Percentiles rank a stretch among this genome's conserved stretches.
Conservation (phyloP, 352 stramenopile species). For the Globisporangium viniferum region DNA sequence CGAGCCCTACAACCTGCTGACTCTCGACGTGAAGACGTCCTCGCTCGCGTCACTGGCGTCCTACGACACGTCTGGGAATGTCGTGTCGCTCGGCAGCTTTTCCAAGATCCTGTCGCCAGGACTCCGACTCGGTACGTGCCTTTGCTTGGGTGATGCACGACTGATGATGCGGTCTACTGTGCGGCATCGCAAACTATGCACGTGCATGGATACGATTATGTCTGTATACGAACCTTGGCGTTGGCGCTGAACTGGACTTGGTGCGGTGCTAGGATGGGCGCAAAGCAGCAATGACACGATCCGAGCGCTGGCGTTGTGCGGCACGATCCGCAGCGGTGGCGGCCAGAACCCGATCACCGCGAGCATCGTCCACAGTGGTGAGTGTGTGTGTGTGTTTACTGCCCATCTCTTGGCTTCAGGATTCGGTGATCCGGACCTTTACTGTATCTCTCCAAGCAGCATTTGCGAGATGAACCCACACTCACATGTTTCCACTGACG, state of each 20-base stretch:
- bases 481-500: constrained; percentile 26
- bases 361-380: constrained; percentile 74
- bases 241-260: neutral
- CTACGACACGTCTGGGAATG: constrained; percentile 54
- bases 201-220: neutral
- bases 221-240: neutral
- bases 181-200: neutral
- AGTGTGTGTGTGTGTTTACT: constrained; percentile 16
- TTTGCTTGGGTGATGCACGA: neutral
- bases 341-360: constrained; percentile 90
- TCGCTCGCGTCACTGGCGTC: constrained; percentile 57
- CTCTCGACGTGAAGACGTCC: constrained; percentile 40
- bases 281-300: constrained; percentile 60
- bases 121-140: constrained; percentile 81
- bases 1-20: constrained; percentile 94
- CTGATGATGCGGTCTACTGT: neutral
- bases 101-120: constrained; percentile 94
- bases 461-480: neutral
- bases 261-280: constrained; percentile 39
- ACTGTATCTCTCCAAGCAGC: neutral
- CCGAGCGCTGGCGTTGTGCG: constrained; percentile 53
- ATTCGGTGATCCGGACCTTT: neutral
- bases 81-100: constrained; percentile 91
- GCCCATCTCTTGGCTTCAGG: constrained; percentile 4
- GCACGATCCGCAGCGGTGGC: constrained; percentile 85